phyloP scores from a whole-genome alignment of 805 yeast species.

The Zygosaccharomyces lentus region DNA sequence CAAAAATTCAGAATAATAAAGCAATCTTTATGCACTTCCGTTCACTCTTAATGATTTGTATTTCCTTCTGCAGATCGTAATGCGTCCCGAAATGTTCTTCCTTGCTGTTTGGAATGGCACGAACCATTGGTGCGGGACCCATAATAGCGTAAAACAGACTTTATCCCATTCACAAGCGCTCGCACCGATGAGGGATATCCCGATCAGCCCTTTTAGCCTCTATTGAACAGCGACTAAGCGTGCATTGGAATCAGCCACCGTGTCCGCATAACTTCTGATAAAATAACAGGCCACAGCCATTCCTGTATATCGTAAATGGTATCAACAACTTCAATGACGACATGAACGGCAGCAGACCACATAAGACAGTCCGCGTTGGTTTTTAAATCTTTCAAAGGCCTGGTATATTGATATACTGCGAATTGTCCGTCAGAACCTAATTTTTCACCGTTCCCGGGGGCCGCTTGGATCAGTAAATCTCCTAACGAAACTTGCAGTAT shows the following conservation, averaged over 20 bases:
- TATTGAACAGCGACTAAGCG: conserved; percentile 14
- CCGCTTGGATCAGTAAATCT: conserved; percentile 37
- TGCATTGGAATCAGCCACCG: conserved; percentile 17
- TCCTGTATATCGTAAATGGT: conserved; percentile 37
- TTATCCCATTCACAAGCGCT: conserved; percentile 43
- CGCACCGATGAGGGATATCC: conserved; percentile 43
- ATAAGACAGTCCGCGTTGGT: conserved; percentile 45
- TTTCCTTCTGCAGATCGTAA: conserved; percentile 15
- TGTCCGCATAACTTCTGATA: conserved; percentile 2
- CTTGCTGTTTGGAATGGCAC: conserved; percentile 28
- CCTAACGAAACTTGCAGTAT: conserved; percentile 44
- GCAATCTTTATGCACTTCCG: conserved; percentile 21
- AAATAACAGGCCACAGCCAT: conserved; percentile 27
- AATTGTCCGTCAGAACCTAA: conserved; percentile 30
- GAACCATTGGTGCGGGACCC: conserved; percentile 54
- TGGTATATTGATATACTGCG: conserved; percentile 46
- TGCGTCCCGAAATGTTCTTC: conserved; percentile 17
- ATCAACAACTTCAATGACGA: conserved; percentile 39
- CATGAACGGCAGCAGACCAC: conserved; percentile 44
- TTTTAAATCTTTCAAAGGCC: conserved; percentile 38
- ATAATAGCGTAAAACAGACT: conserved; percentile 53
- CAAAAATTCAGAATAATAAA: not conserved
- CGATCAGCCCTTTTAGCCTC: conserved; percentile 22
- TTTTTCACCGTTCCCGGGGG: conserved; percentile 10
- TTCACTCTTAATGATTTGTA: conserved; percentile 19